These are phyloP conservation scores for Thermomyces lanuginosus DNA, from an alignment of 2,329 filamentous ascomycete genomes.

Conservation along the genomic window DNA sequence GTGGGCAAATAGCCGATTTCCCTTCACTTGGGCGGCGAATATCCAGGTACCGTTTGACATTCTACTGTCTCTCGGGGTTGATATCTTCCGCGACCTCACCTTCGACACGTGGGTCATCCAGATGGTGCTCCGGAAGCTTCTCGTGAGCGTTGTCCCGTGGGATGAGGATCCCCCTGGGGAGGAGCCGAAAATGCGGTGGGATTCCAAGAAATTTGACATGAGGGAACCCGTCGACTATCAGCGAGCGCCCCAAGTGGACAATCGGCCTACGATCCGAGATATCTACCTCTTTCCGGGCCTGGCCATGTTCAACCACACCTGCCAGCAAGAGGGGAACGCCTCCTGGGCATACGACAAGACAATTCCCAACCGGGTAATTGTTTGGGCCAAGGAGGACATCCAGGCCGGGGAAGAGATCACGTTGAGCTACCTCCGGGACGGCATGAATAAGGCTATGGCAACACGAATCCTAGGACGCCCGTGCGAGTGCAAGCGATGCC, in stretches of 20 bases:
- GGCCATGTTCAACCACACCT: conserved; percentile 18
- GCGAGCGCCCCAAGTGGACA: conserved; percentile 4
- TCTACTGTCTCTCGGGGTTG: conserved; percentile 17
- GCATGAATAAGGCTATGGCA: not conserved
- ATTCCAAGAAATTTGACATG: conserved; percentile 7
- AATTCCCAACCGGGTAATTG: conserved; percentile 15
- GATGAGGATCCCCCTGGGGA: conserved; percentile 8
- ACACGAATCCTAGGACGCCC: conserved; percentile 1
- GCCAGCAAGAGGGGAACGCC: conserved; percentile 11
- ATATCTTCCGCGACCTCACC: conserved; percentile 21
- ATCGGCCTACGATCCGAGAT: conserved; percentile 12
- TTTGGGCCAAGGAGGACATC: conserved; percentile 14
- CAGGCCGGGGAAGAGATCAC: conserved; percentile 13
- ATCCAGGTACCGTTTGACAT: conserved; percentile 24
- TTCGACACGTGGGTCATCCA: conserved; percentile 26
- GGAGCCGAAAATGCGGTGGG: conserved; percentile 3
- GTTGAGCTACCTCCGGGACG: conserved; percentile 10
- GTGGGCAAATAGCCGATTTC: conserved; percentile 10
- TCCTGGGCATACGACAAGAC: conserved; percentile 14
- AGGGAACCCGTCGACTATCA: no score
- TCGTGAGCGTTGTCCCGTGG: conserved; percentile 18
- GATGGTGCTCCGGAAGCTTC: conserved; percentile 16
- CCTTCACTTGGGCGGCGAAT: conserved; percentile 20
- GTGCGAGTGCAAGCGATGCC: conserved; percentile 1
- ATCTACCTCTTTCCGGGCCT: conserved; percentile 19